A percentile compares a stretch with the other conserved stretches of the same genome.
Conservation (phyloP, 1,284 basidiomycete species). For the Irpex lacteus region DNA sequence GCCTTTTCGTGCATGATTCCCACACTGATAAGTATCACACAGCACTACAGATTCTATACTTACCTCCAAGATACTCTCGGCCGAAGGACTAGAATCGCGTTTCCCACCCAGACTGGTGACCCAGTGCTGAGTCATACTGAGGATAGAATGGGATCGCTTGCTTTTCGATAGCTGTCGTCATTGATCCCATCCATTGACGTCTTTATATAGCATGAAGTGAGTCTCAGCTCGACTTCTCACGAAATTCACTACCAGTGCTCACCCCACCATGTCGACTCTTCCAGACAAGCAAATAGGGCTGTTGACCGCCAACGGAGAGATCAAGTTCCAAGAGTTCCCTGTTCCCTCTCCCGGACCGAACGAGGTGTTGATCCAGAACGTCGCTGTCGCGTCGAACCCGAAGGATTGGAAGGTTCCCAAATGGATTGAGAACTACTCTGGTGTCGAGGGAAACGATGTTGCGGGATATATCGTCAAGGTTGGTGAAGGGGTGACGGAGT, state of each 20-base stretch:
- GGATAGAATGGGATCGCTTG: too few species aligned
- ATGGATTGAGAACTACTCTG: slow-evolving; percentile 34
- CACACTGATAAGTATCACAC: too few species aligned
- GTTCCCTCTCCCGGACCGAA: slow-evolving; percentile 6
- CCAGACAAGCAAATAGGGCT: neutral
- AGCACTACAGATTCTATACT: too few species aligned
- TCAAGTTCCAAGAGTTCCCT: neutral
- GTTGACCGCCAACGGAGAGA: neutral
- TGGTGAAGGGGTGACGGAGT: slow-evolving; percentile 46
- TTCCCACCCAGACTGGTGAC: too few species aligned
- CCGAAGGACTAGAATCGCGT: too few species aligned
- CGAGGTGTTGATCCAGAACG: slow-evolving; percentile 12
- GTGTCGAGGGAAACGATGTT: slow-evolving; percentile 53
- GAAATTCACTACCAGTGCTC: neutral
- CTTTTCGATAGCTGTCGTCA: too few species aligned
- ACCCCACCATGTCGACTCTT: neutral
- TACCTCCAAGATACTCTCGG: too few species aligned
- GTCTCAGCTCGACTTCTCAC: neutral
- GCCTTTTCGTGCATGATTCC: too few species aligned
- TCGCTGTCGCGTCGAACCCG: slow-evolving; percentile 10
- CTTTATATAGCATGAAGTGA: too few species aligned
- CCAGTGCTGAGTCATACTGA: too few species aligned
- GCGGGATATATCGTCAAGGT: slow-evolving; percentile 51
- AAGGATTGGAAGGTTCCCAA: slow-evolving; percentile 28
- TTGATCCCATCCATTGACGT: too few species aligned